These are phyloP conservation scores for Eucalyptus coolabah DNA, from an alignment of 345 rosid genomes.

Conservation along the genomic window DNA sequence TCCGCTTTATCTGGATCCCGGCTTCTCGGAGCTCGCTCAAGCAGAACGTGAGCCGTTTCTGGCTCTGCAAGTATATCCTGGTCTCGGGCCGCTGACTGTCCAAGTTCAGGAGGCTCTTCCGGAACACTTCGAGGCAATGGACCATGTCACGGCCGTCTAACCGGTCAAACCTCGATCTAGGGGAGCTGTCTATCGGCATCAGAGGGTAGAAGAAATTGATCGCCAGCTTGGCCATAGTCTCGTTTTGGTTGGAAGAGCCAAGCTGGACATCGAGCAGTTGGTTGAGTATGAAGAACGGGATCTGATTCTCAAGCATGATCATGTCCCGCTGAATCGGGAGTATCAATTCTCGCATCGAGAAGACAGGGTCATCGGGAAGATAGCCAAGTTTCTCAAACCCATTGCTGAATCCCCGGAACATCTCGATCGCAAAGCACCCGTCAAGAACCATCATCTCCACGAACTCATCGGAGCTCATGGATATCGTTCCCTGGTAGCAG, in stretches of 20 bases:
- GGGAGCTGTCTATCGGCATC: no score
- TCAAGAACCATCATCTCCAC: no score
- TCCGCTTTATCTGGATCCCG: slow-evolving; percentile 49
- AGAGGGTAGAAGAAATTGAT: no score
- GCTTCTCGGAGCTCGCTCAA: slow-evolving; percentile 52
- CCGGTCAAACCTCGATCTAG: slow-evolving; percentile 38
- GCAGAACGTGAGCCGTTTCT: slow-evolving; percentile 42
- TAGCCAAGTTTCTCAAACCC: no score
- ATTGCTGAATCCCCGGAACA: fast-evolving
- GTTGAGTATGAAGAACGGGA: no score
- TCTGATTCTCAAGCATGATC: no score
- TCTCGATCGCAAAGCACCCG: no score
- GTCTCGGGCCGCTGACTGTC: slow-evolving; percentile 45
- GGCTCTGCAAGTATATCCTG: slow-evolving; percentile 32
- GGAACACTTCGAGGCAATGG: slow-evolving; percentile 67
- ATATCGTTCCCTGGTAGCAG: no score
- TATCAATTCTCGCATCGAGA: fast-evolving
- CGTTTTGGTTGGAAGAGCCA: fast-evolving
- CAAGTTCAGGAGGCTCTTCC: slow-evolving; percentile 34
- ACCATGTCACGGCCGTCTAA: slow-evolving; percentile 36
- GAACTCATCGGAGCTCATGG: no score
- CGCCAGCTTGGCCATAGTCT: fast-evolving
- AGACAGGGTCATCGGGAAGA: no score
- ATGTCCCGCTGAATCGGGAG: no score
- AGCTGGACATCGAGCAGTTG: fast-evolving